Percentiles rank a stretch among this genome's conserved stretches.
Evolutionary conservation across 306 rosid genomes (phyloP).

Genomic region (Comarum palustre): DNA sequence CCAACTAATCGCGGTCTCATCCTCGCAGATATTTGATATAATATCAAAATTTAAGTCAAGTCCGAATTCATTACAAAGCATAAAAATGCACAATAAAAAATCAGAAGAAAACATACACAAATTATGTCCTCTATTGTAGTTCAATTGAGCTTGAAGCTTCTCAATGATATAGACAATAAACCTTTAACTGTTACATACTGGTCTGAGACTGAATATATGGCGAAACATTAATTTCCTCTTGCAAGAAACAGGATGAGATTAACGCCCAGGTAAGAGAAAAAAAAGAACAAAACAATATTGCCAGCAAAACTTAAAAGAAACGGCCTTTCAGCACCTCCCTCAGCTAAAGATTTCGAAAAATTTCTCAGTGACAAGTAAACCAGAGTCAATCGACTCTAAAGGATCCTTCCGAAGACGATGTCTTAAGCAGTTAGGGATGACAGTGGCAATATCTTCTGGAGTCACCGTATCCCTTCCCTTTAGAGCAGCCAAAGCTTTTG

Average conservation of each 20-base stretch:
- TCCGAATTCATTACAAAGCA: background rate
- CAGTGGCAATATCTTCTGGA: constrained; percentile 83
- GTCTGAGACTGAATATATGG: background rate
- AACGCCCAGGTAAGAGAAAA: constrained; percentile 20
- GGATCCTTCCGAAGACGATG: constrained; percentile 98
- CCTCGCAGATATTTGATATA: background rate
- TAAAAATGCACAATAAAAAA: background rate
- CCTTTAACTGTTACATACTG: constrained; percentile 13
- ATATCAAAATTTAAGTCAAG: background rate
- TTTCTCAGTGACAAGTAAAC: constrained; percentile 83
- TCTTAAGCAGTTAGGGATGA: constrained; percentile 91
- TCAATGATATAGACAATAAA: constrained; percentile 13
- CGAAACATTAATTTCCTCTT: constrained; percentile 16
- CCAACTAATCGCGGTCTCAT: background rate
- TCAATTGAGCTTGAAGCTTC: background rate
- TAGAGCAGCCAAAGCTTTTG: constrained; percentile 83
- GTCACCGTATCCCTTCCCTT: constrained; percentile 72
- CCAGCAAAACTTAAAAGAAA: constrained; percentile 26
- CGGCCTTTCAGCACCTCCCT: constrained; percentile 26
- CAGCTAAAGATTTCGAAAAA: constrained; percentile 78
- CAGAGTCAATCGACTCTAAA: constrained; percentile 88
- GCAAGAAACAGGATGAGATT: constrained; percentile 24
- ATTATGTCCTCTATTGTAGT: background rate
- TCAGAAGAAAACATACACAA: background rate
- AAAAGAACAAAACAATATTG: constrained; percentile 23